Conservation (phyloP, 192 early-diverging fungal species). For the Oehlia diaphana region DNA sequence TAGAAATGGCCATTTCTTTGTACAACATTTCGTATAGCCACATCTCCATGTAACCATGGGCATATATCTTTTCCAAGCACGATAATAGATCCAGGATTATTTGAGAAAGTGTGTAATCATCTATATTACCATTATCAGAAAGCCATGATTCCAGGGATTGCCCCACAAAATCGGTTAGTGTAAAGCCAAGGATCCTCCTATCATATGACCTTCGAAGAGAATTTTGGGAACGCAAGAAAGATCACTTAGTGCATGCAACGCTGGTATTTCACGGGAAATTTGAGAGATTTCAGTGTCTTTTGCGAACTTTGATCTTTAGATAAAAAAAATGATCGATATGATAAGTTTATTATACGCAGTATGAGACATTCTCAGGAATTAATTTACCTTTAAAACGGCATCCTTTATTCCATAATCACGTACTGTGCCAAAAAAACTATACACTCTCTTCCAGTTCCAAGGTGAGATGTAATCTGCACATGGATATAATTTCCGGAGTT, state of each 20-base stretch:
- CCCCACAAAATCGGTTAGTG: background rate
- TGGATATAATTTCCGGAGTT: background rate
- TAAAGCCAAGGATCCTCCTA: background rate
- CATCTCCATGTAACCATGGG: background rate
- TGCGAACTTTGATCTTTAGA: conserved; percentile 22
- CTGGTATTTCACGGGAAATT: conserved; percentile 14
- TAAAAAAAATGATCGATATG: conserved; percentile 23
- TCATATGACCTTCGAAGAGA: conserved; percentile 8
- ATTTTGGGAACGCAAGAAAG: background rate
- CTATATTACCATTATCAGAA: conserved; percentile 24
- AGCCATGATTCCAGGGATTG: conserved; percentile 24
- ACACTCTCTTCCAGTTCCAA: conserved; percentile 20
- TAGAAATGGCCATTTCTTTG: conserved; percentile 13
- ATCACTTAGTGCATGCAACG: background rate
- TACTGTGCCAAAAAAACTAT: conserved; percentile 26
- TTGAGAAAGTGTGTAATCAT: conserved; percentile 25
- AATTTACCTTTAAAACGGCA: conserved; percentile 29
- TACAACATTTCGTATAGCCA: background rate
- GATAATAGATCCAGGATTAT: conserved; percentile 13
- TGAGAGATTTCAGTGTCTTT: too few relatives aligned
- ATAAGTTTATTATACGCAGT: conserved; percentile 13
- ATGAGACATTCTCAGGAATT: conserved; percentile 23
- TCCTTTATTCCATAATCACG: conserved; percentile 27
- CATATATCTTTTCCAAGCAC: background rate
- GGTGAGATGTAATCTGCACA: conserved; percentile 1